Evolutionary conservation across 495 filamentous ascomycete genomes (phyloP).

Genomic region (Podospora didyma): DNA sequence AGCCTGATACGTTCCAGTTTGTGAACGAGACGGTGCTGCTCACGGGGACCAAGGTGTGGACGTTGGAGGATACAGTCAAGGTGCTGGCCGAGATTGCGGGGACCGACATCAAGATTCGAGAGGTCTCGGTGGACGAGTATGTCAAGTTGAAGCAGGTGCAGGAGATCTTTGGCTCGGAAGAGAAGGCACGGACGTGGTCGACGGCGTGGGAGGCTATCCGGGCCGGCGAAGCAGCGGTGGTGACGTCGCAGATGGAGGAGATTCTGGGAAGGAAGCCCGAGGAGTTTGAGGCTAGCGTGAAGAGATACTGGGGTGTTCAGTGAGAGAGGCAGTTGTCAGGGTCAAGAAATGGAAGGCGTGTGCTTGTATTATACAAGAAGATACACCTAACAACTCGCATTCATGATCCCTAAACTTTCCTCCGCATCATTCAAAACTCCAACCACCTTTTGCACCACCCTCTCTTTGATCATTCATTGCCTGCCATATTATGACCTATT

Average conservation of each 20-base stretch:
- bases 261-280: conserved; percentile 37
- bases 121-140: conserved; percentile 43
- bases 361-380: neutral
- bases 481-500: no score
- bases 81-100: conserved; percentile 31
- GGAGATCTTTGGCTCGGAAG: conserved; percentile 13
- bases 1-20: conserved; percentile 11
- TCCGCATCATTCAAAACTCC: no score
- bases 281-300: conserved; percentile 28
- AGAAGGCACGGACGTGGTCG: conserved; percentile 25
- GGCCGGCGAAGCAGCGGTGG: conserved; percentile 37
- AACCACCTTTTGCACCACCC: no score
- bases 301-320: conserved; percentile 45
- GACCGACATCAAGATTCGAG: conserved; percentile 25
- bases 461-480: no score
- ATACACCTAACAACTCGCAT: neutral
- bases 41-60: conserved; percentile 36
- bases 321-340: no score
- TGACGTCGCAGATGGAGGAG: conserved; percentile 27
- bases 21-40: conserved; percentile 36
- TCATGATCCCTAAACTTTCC: no score
- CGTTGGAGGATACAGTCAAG: conserved; percentile 37
- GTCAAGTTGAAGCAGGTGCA: conserved; percentile 27
- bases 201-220: conserved; percentile 44
- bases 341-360: no score